Base-by-base conservation (phyloP, 2,329 filamentous ascomycete species). In the Colletotrichum trifolii region DNA sequence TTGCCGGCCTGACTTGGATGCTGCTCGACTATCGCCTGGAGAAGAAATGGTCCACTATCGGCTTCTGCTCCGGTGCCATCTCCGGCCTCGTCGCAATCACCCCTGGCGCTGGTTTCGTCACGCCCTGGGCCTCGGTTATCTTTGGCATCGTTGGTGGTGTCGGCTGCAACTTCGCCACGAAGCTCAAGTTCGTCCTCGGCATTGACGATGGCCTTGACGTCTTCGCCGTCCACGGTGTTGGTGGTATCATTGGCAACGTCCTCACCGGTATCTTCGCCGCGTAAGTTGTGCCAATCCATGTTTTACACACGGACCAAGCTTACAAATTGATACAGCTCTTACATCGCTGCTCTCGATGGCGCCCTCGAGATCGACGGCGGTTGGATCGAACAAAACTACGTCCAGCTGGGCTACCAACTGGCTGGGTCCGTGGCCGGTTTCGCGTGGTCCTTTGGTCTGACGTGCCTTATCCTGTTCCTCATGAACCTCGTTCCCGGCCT, bases 31-130 rank as follows among this genome's bases (percentile, higher is more conserved):
- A 96, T 79, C 89, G 93, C 57, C 88, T 97, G n/a, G 93, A 97
- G 81, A 87, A 85, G 75, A 97, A 97, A 80, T 97, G 93, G 92
- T 95, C 91, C 68, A 93, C 95, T 79, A 91, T 97, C 72, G 94
- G 93, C 49, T 94, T 94, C 91, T 95, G 93, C 84, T 96, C 93
- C 46, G 94, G 94, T 68, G 90, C 89, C 71, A 95, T 97, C 74
- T 90, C 92, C 38, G 92, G 93, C 58, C 88, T 97, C 25, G 94
- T 97, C 39, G 93, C 93, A 70, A 96, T 96, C 63, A 96, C 93
- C n/a, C 92, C 93, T 6, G 91, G 90, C 6, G 91, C 94, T n/a
- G 92, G 93, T 74, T 95, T 89, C 79, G 89, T 97, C 1, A 91
- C 92, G 5, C 84, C 85, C 38, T 87, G 87, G 82, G 83, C 81